These are phyloP conservation scores for Oryza longistaminata DNA, from an alignment of 176 grass and related monocot genomes.

Conservation along the genomic window DNA sequence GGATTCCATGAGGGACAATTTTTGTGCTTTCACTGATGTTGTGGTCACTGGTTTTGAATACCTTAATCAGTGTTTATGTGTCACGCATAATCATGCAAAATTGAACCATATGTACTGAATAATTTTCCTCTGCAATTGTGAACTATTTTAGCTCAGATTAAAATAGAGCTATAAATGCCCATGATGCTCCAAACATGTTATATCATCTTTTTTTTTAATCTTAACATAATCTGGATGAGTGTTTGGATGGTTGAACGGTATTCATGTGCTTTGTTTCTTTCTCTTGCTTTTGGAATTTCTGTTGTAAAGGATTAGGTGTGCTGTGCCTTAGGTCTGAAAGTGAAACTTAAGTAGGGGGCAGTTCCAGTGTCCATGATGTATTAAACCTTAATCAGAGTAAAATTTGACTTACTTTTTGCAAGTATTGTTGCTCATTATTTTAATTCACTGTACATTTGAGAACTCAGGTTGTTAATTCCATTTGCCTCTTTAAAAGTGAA, in stretches of 20 bases:
- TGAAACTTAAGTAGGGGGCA: background rate
- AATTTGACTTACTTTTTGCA: background rate
- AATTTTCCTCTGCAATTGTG: background rate
- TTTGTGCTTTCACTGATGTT: background rate
- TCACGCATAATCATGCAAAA: background rate
- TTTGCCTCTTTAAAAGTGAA: background rate
- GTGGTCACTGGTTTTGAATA: background rate
- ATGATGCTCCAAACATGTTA: slow-evolving; percentile 2
- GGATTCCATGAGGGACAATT: background rate
- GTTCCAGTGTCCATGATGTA: background rate
- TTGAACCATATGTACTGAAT: background rate
- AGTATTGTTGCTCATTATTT: background rate
- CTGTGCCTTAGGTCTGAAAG: background rate
- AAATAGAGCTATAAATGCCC: slow-evolving; percentile 1
- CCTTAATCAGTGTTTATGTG: background rate
- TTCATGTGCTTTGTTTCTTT: background rate
- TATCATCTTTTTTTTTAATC: background rate
- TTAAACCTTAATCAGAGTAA: background rate
- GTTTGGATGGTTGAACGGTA: background rate
- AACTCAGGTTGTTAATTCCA: background rate
- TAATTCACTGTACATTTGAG: background rate
- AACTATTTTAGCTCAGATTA: background rate
- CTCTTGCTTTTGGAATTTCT: background rate
- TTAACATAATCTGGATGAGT: background rate
- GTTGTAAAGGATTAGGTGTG: background rate